Base-by-base conservation (phyloP, 2,329 filamentous ascomycete genomes). In the Hymenoscyphus salicellus region DNA sequence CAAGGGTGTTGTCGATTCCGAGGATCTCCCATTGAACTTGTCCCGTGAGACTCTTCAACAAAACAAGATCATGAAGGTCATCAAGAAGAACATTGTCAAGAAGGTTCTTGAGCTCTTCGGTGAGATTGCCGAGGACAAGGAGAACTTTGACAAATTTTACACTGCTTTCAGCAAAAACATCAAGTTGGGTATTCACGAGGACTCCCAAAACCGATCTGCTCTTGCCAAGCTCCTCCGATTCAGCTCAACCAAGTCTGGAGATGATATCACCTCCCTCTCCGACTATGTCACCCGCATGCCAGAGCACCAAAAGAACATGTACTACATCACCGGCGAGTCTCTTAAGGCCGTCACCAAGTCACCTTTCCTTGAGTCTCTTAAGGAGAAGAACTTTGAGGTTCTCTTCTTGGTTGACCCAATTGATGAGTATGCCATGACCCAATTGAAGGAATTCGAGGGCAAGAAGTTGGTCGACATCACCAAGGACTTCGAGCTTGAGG, bases 31-130 rank as follows among this genome's bases (percentile, higher is more conserved):
- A 75, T 91, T 99, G 81, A 99, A 99, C 89, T 83, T 99, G 84
- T 98, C 95, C 78, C 95, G 95, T 90, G 95, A 99, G 89, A 98
- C 94, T 65, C 92, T 99, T 60, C 95, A 99, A 85, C 95, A 98
- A 87, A 99, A 98, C 91, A 98, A 98, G 93, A 99, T 99, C 87
- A 98, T 98, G 95, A 98, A 98, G 91, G 95, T 98, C 81, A 98
- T 98, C 88, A 96, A 96, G 89, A 99, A 99, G 93, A 99, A 99
- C 90, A 97, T 99, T 72, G 93, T 99, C 87, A 99, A 98, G 93
- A 99, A 99, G 92, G 92, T 92, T 72, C 92, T 99, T 72, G 95
- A 99, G 87, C 92, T 99, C 80, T 99, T 99, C 90, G 88, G 89
- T 77, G 95, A 99, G 86, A 99, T 99, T 71, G 89, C 95, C 66